Evolutionary conservation across 164 flowering plant genomes (phyloP), one percentile per base, ranked within the genome.

Genomic region (Echeveria elegans): DNA sequence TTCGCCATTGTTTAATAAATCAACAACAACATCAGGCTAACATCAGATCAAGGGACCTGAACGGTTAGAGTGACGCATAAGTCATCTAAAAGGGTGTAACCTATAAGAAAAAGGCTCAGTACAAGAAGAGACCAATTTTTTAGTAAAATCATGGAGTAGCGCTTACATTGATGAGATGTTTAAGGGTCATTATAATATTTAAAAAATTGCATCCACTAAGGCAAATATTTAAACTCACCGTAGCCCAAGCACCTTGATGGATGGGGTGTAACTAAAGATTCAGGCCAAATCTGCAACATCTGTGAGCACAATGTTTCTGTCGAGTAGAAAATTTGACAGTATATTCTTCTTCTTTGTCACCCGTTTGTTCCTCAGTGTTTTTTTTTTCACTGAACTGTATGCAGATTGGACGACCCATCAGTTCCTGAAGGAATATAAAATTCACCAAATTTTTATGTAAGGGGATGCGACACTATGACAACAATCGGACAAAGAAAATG

Each of bases 381-480:
- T n/a, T n/a, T 73, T 52, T 81, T 70, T 79, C 77, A 71, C 88
- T 81, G 23, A 89, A 73, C 73, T 86, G 85, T 65, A 92, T 68
- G 47, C 76, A 78, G 62, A 92, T 12, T 37, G 92, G 87, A 52
- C 97, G 79, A 5, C 86, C 96, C 85, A 92, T 66, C 70, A 92
- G 65, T 72, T 89, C 96, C 97, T 92, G 79, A 71, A 73, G 3
- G 3, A 43, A 11, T n/a, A 7, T 72, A 16, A 41, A 45, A 24
- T n/a, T 21, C 56, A 32, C n/a, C 11, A 21, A 30, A 40, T 61
- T 47, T 62, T 1, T 28, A n/a, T n/a, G n/a, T n/a, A n/a, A n/a
- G n/a, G n/a, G 10, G 15, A 16, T n/a, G 4, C 5, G 30, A 31
- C 7, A 16, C 29, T 47, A 31, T 23, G 16, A 62, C 18, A 62